phyloP scores from a whole-genome alignment of 2,329 filamentous ascomycete genomes.

The Paradendryphiella salina region DNA sequence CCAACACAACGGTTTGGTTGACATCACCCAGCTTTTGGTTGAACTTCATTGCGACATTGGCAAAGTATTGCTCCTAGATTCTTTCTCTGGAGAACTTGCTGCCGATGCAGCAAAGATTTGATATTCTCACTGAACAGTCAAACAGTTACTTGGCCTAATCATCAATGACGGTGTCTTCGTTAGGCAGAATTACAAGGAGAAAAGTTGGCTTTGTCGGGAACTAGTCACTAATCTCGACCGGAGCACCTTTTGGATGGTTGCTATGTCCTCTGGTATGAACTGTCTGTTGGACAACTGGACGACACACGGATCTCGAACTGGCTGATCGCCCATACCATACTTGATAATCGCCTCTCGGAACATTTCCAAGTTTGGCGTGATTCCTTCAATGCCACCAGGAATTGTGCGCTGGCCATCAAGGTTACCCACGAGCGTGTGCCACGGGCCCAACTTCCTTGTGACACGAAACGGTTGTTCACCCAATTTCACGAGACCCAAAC shows the following conservation, averaged over 20 bases:
- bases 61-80: constrained; percentile 42
- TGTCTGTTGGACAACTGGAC: constrained; percentile 18
- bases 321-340: constrained; percentile 31
- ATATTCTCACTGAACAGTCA: constrained; percentile 67
- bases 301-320: constrained; percentile 14
- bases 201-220: constrained; percentile 42
- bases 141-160: constrained; percentile 66
- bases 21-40: constrained; percentile 57
- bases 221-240: constrained; percentile 54
- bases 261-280: constrained; percentile 36
- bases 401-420: constrained; percentile 24
- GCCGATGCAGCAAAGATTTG: constrained; percentile 67
- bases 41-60: constrained; percentile 62
- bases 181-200: constrained; percentile 39
- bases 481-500: constrained; percentile 55
- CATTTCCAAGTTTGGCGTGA: constrained; percentile 12
- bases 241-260: constrained; percentile 63
- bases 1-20: constrained; percentile 62
- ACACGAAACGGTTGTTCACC: constrained; percentile 33
- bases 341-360: constrained; percentile 26
- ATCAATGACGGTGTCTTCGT: constrained; percentile 37
- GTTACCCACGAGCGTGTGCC: constrained; percentile 41
- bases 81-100: constrained; percentile 54
- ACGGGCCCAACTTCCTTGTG: constrained; percentile 25
- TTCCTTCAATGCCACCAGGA: constrained; percentile 18